These are phyloP conservation scores for Geotrichum fermentans DNA, from an alignment of 1,139 yeast species.

Conservation along the genomic window DNA sequence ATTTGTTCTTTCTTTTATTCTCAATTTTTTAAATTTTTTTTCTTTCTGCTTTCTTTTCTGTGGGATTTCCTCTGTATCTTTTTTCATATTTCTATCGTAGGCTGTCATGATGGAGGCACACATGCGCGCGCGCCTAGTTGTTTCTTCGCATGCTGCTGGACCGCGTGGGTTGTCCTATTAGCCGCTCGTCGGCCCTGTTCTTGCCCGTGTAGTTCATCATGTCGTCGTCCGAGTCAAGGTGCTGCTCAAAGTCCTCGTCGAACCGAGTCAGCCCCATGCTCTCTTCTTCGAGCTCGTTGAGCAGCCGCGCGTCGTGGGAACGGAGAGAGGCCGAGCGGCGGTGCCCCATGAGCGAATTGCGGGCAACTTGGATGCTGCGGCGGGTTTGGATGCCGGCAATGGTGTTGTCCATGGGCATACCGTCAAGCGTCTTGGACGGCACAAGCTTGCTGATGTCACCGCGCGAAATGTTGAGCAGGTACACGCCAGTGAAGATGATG, in stretches of 20 bases:
- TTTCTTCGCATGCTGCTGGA: constrained; percentile 5
- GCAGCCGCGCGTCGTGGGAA: constrained; percentile 32
- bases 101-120: too few species aligned
- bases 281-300: constrained; percentile 35
- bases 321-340: constrained; percentile 34
- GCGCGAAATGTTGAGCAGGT: constrained; percentile 70
- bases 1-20: neutral
- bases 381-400: constrained; percentile 75
- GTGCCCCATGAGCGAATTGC: constrained; percentile 39
- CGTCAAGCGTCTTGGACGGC: constrained; percentile 59
- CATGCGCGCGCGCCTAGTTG: too few species aligned
- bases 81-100: too few species aligned
- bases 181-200: constrained; percentile 6
- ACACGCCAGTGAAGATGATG: constrained; percentile 84
- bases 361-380: constrained; percentile 45
- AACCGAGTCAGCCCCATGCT: constrained; percentile 34
- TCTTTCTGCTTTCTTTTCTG: neutral
- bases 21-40: neutral
- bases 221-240: constrained; percentile 18
- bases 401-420: constrained; percentile 79
- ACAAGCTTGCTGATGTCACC: constrained; percentile 48
- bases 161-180: constrained; percentile 6
- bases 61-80: too few species aligned
- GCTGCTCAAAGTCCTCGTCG: constrained; percentile 28
- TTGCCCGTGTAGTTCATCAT: constrained; percentile 2